Evolutionary conservation across 2,329 filamentous ascomycete species (phyloP).

Genomic region (Epichloe typhina): DNA sequence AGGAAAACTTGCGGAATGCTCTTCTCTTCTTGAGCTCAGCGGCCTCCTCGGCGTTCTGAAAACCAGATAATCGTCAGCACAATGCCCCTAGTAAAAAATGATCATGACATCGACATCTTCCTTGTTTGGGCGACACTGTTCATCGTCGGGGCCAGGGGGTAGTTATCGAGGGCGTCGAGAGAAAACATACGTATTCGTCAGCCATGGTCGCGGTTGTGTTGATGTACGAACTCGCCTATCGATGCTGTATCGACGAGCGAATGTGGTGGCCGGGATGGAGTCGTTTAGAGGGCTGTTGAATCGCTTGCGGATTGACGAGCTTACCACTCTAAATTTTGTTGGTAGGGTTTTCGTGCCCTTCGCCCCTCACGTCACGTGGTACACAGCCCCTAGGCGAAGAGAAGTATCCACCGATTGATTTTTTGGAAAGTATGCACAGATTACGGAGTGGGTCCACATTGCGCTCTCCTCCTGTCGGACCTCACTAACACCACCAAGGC

Average conservation of each 20-base stretch:
- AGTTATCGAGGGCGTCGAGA: conserved; percentile 14
- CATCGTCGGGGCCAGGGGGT: conserved; percentile 15
- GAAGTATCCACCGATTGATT: neutral
- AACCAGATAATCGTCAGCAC: conserved; percentile 16
- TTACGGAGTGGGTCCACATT: neutral
- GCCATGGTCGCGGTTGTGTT: conserved; percentile 54
- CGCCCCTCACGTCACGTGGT: conserved; percentile 20
- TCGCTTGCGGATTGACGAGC: conserved; percentile 17
- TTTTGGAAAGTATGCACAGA: neutral
- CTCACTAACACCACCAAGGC: too few relatives aligned
- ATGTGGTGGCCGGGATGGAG: conserved; percentile 25
- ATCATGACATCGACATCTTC: neutral
- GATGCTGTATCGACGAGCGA: conserved; percentile 30
- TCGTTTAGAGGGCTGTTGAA: conserved; percentile 18
- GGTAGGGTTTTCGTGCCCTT: conserved; percentile 30
- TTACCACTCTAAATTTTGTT: conserved; percentile 20
- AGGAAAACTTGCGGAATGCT: conserved; percentile 99
- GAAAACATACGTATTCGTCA: conserved; percentile 74
- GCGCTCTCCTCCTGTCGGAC: too few relatives aligned
- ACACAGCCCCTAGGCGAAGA: neutral
- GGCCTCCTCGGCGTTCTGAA: conserved; percentile 90
- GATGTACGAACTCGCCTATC: conserved; percentile 30
- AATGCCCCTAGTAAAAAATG: neutral
- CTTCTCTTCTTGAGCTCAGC: conserved; percentile 99
- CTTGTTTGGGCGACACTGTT: neutral